These are phyloP conservation scores for Colletotrichum higginsianum DNA, from an alignment of 2,329 filamentous ascomycete genomes.

Conservation along the genomic window DNA sequence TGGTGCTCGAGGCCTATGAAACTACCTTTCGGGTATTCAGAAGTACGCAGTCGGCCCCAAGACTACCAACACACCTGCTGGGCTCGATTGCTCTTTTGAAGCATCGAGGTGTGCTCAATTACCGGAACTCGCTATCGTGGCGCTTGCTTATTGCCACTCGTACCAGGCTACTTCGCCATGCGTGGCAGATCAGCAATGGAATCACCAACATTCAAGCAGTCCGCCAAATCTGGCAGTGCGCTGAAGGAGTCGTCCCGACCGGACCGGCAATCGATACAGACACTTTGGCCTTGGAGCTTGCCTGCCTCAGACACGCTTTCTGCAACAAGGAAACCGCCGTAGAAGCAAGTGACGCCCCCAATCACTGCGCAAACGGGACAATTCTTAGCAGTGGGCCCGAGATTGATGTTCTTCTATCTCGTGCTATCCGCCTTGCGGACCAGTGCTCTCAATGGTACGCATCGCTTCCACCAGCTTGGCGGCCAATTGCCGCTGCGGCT, in stretches of 20 bases:
- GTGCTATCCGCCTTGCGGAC: no score
- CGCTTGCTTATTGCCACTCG: constrained; percentile 6
- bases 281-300: neutral
- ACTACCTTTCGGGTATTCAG: neutral
- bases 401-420: no score
- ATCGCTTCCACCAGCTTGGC: no score
- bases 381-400: no score
- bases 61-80: neutral
- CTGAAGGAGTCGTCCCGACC: neutral
- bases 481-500: no score
- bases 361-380: no score
- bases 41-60: neutral
- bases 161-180: constrained; percentile 2
- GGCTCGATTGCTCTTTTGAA: constrained; percentile 7
- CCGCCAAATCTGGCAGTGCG: neutral
- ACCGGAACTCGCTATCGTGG: constrained; percentile 1
- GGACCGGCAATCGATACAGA: constrained; percentile 1
- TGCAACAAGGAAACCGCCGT: no score
- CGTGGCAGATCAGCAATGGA: neutral
- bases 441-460: no score
- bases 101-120: constrained; percentile 1
- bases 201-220: neutral
- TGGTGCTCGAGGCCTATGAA: constrained; percentile 5
- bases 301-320: neutral
- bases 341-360: no score